These are phyloP conservation scores for Bathelium albidoporum DNA, from an alignment of 495 filamentous ascomycete genomes.

Conservation along the genomic window DNA sequence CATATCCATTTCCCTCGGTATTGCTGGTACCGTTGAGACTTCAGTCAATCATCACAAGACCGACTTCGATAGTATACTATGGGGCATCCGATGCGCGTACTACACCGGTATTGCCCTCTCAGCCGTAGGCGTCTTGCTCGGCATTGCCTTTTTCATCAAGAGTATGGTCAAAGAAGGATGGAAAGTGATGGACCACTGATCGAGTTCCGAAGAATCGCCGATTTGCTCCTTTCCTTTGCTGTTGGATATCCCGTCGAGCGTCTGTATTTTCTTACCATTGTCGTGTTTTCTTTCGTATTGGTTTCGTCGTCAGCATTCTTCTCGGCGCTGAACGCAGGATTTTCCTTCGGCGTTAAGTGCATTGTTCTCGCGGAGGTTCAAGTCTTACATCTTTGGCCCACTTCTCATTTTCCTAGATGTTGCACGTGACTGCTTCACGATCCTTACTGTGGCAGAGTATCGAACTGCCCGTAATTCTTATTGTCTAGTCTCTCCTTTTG, in stretches of 20 bases:
- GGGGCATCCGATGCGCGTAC: constrained; percentile 17
- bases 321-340: not conserved
- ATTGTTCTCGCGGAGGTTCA: not conserved
- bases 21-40: constrained; percentile 24
- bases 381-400: not conserved
- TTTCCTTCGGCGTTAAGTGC: not conserved
- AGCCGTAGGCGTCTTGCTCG: constrained; percentile 16
- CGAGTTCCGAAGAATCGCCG: not conserved
- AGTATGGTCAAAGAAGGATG: constrained; percentile 22
- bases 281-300: not conserved
- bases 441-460: not conserved
- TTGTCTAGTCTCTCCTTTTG: not conserved
- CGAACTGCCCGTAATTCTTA: not conserved
- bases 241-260: not conserved
- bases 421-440: not conserved
- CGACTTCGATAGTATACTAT: not conserved
- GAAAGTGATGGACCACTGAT: constrained; percentile 22
- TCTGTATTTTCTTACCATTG: too few relatives aligned
- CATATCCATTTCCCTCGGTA: constrained; percentile 26
- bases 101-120: constrained; percentile 21
- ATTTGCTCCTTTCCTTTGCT: not conserved
- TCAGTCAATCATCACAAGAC: constrained; percentile 12
- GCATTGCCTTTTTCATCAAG: constrained; percentile 20
- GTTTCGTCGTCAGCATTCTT: not conserved
- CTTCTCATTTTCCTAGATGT: not conserved